Evolutionary conservation across 768 basidiomycete genomes (phyloP), one percentile per base, ranked within the genome.

Genomic region (Panellus pusillus): DNA sequence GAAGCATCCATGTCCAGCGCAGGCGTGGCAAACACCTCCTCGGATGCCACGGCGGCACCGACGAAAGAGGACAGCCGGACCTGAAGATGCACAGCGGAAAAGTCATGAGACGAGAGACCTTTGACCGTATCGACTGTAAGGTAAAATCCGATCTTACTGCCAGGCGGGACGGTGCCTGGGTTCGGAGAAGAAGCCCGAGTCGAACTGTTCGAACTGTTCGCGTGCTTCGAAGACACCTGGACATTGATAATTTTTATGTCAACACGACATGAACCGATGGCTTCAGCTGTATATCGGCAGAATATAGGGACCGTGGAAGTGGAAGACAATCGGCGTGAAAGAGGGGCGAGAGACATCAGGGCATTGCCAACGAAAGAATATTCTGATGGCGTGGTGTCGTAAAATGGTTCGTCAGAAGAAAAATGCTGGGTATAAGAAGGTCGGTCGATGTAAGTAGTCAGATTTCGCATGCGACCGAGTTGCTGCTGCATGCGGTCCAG

Each of bases 371-470:
- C 86, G 69, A 95, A 96, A 7, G 93, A 96, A 68, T 90, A 95
- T 61, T 89, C 85, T 7, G 93, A 90, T 2, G 92, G 84, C 3
- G 91, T 89, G 32, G 81, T 81, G 66, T 96, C 89, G 70, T 90
- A 94, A 74, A 98, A 99, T 2, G 92, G 89, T 71, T 93, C 93
- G 60, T 94, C 89, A 13, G 87, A 86, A 28, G 91, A 91, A 73
- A 98, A 97, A 70, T 98, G 96, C 59, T 87, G 89, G 9, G 92
- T 90, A 70, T 95, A 96, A 4, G 89, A 91, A 7, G 96, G 97
- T 42, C 90, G 86, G 69, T 93, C 91, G 59, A 93, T 89, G 66
- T 94, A 93, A 20, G 86, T 85, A 7, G 89, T 90, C 36, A 94
- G 74, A 67, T 95, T 96, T 47, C 93, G 87, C 95, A 98, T 98